These are phyloP conservation scores for Lipomyces starkeyi DNA, from an alignment of 805 yeast genomes.

Conservation along the genomic window DNA sequence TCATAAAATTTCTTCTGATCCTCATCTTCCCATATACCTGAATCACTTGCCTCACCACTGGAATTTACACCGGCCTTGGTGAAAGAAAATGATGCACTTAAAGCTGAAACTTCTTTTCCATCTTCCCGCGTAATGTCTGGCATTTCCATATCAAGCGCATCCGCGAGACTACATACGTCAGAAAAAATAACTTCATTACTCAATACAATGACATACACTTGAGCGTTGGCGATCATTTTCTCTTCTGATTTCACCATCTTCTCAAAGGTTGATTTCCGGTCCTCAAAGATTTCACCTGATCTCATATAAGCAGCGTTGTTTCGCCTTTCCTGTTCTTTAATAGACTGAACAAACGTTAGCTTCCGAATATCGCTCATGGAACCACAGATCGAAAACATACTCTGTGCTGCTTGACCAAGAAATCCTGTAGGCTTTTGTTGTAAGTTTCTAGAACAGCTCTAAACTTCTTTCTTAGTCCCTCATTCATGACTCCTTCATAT, in stretches of 20 bases:
- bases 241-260: slow-evolving; percentile 49
- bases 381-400: neutral
- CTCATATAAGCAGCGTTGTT: slow-evolving; percentile 65
- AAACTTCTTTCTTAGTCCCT: slow-evolving; percentile 41
- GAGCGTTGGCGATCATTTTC: slow-evolving; percentile 53
- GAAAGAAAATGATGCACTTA: slow-evolving; percentile 29
- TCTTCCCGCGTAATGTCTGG: slow-evolving; percentile 48
- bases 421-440: slow-evolving; percentile 4
- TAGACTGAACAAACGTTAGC: slow-evolving; percentile 13
- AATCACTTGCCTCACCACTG: slow-evolving; percentile 41
- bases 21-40: slow-evolving; percentile 65
- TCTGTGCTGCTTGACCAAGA: slow-evolving; percentile 20
- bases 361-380: slow-evolving; percentile 45
- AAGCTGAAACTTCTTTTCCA: slow-evolving; percentile 41
- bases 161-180: slow-evolving; percentile 48
- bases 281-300: slow-evolving; percentile 65
- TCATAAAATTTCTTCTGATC: slow-evolving; percentile 71
- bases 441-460: slow-evolving; percentile 31
- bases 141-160: slow-evolving; percentile 48
- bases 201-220: slow-evolving; percentile 29
- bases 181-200: neutral
- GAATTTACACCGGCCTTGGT: slow-evolving; percentile 39
- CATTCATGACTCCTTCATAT: slow-evolving; percentile 39
- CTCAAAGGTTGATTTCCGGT: slow-evolving; percentile 41
- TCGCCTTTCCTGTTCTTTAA: slow-evolving; percentile 48